These are phyloP conservation scores for Diversispora eburnea DNA, from an alignment of 192 early-diverging fungal genomes.

Conservation along the genomic window DNA sequence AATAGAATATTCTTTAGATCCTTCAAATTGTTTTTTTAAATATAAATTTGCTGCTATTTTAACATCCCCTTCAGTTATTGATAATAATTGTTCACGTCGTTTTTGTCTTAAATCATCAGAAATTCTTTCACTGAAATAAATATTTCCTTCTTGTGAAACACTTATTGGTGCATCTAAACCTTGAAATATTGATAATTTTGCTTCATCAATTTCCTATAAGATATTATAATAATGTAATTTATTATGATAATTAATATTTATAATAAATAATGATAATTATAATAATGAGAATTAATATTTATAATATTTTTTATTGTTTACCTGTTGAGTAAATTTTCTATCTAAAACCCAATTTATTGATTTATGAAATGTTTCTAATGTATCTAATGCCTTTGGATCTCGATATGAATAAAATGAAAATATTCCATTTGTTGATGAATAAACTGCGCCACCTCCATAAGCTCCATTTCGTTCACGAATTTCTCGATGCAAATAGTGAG, in stretches of 20 bases:
- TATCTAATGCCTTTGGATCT: constrained; percentile 75
- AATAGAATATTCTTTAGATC: constrained; percentile 32
- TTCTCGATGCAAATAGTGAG: constrained; percentile 90
- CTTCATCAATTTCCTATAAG: constrained; percentile 76
- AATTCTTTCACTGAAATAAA: constrained; percentile 71
- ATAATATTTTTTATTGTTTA: constrained; percentile 29
- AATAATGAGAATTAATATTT: not conserved
- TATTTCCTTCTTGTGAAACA: constrained; percentile 80
- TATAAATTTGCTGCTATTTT: constrained; percentile 70
- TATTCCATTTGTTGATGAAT: constrained; percentile 68
- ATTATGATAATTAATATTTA: not conserved
- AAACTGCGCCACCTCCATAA: constrained; percentile 87
- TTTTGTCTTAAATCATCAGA: constrained; percentile 85
- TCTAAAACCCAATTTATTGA: constrained; percentile 66
- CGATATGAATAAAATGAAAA: constrained; percentile 92
- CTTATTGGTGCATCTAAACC: constrained; percentile 80
- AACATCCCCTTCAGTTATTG: constrained; percentile 63
- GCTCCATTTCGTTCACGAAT: constrained; percentile 96
- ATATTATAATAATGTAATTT: constrained; percentile 2
- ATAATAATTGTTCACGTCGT: constrained; percentile 74
- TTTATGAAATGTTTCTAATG: constrained; percentile 64
- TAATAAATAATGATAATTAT: not conserved
- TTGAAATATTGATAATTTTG: constrained; percentile 87
- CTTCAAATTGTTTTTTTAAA: constrained; percentile 35
- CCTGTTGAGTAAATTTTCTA: constrained; percentile 45